phyloP scores from a whole-genome alignment of 176 grass and related monocot species.

The Oryza punctata region DNA sequence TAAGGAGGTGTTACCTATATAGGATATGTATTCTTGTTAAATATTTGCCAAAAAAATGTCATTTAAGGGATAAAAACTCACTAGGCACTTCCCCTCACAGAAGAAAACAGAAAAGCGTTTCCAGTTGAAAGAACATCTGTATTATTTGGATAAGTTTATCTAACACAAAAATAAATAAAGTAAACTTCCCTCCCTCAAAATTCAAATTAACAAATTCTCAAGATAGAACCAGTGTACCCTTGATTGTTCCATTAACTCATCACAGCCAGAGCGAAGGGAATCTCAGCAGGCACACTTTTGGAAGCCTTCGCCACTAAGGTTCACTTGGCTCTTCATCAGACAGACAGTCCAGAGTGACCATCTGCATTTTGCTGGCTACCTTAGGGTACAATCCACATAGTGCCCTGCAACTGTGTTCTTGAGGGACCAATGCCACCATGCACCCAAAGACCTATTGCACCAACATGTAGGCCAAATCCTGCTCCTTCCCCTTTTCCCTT shows the following conservation, averaged over 20 bases:
- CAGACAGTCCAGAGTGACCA: background rate
- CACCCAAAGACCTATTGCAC: background rate
- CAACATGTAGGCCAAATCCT: slow-evolving; percentile 33
- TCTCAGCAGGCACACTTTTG: slow-evolving; percentile 12
- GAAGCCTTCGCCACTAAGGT: slow-evolving; percentile 63
- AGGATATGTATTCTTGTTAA: too few species aligned
- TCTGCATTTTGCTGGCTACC: background rate
- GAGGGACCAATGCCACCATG: slow-evolving; percentile 33
- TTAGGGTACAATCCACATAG: background rate
- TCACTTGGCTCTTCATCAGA: slow-evolving; percentile 2
- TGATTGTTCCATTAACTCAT: background rate
- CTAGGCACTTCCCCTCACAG: background rate
- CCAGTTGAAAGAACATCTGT: background rate
- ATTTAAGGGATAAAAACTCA: background rate
- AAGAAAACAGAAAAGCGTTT: background rate
- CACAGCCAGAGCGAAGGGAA: background rate
- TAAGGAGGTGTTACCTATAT: background rate
- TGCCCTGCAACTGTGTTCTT: slow-evolving; percentile 23
- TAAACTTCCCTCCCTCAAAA: background rate
- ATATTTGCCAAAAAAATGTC: background rate
- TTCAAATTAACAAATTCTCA: background rate
- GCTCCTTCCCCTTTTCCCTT: background rate
- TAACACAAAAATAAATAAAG: background rate
- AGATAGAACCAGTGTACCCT: background rate
- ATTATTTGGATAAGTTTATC: background rate